These are phyloP conservation scores for Ambispora gerdemannii DNA, from an alignment of 192 early-diverging fungal genomes.

Conservation along the genomic window DNA sequence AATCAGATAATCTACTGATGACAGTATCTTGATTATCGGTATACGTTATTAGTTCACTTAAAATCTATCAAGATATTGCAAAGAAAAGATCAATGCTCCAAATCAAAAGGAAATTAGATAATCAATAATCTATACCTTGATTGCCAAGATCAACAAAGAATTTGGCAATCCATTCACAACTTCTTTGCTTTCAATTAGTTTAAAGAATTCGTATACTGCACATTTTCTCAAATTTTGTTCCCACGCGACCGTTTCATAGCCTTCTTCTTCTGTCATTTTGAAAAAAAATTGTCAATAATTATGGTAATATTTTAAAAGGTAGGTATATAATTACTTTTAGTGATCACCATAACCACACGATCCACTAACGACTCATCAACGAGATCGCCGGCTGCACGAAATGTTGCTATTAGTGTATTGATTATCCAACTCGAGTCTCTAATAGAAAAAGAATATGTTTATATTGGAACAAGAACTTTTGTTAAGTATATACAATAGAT, in stretches of 20 bases:
- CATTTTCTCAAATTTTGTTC: not conserved
- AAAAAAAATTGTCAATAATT: not conserved
- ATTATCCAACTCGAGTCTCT: conserved; percentile 21
- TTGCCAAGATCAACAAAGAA: too few relatives aligned
- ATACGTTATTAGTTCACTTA: conserved; percentile 8
- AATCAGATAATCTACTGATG: not conserved
- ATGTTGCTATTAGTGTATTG: not conserved
- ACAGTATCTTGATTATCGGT: not conserved
- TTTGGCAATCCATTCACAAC: not conserved
- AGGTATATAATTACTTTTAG: not conserved
- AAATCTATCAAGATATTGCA: too few relatives aligned
- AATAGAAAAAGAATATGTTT: conserved; percentile 2
- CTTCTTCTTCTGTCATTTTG: not conserved
- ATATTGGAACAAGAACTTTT: not conserved
- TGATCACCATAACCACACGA: not conserved
- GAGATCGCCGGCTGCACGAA: conserved; percentile 9
- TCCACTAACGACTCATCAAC: not conserved
- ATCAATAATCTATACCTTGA: too few relatives aligned
- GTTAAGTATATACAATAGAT: not conserved
- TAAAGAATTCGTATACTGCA: conserved; percentile 9
- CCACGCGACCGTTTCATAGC: not conserved
- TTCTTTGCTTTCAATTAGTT: not conserved
- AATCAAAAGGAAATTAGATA: too few relatives aligned
- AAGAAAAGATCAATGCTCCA: too few relatives aligned
- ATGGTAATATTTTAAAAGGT: not conserved